Evolutionary conservation across 1,284 basidiomycete genomes (phyloP), one percentile per base, ranked within the genome.

Genomic region (Ustilago bromivora): DNA sequence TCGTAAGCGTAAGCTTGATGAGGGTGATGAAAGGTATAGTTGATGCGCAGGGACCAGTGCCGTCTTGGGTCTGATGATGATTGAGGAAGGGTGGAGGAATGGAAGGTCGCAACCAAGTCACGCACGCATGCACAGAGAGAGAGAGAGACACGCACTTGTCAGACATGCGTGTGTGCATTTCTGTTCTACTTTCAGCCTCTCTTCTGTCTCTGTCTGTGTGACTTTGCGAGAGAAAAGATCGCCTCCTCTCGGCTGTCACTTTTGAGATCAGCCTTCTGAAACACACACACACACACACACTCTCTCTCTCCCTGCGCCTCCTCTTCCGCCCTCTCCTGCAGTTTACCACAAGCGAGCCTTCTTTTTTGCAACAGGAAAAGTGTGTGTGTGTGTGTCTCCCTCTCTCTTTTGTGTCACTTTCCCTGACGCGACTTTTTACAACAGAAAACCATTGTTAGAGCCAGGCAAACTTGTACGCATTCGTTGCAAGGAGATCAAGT

Each of bases 81-180:
- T 54, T 36, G 52, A n/a, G 52, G 52, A 54, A 8, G 9, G 7
- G 19, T 49, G 13, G 46, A 49, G 46, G 46, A 49, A 23, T 41
- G 36, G 19, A 56, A 40, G 38, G 12, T 56, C 35, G 15, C 19
- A 34, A 4, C 17, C 3, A 46, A 46, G 35, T 3, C 2, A 56
- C 54, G 23, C 54, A 56, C 54, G 54, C 54, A 56, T 4, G 35
- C 36, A 28, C 23, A 19, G 1, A 19, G 3, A 49, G n/a, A 51
- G 10, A 31, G 9, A 19, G 15, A 49, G 3, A 51, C 28, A 31
- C 31, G 28, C 49, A 51, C 49, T 51, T 32, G 11, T 31, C 49
- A 13, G 23, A 28, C 23, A 35, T 47, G 61, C 43, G 54, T 63
- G 61, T 35, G 49, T 51, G 46, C 58, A n/a, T 35, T 19, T 43